Base-by-base conservation (phyloP, 1,284 basidiomycete genomes). In the Peniophora sp. region DNA sequence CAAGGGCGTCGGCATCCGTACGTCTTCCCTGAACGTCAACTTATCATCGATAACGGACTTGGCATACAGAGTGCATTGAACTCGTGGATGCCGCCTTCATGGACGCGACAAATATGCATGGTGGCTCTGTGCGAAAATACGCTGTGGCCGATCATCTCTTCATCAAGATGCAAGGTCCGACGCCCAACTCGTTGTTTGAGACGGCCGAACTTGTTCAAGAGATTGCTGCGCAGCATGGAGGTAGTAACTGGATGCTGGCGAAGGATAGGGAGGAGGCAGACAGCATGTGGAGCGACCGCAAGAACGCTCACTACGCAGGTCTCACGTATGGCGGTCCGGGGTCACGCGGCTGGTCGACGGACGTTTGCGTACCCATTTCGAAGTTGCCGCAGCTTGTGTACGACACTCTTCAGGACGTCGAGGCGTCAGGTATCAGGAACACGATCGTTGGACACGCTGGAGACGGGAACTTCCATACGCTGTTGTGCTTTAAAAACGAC, bases 321-420 rank as follows among this genome's bases (percentile, higher is more conserved):
- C 60, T 92, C 59, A 82, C 84, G 48, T 64, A 51, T 87, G 35
- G 66, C 79, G n/a, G 55, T 15, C 79, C 82, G 6, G 83, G 81
- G 3, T 67, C 73, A 1, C 77, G 71, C 51, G 85, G 81, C 1
- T 92, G 88, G 85, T 75, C 81, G 17, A 95, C 92, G 15, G 92
- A 95, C 67, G 88, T 92, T 42, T 92, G 88, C 57, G 91, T 94
- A 0, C 92, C 92, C 0, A 81, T 93, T 10, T 90, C 87, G 0
- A 80, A 76, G 42, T 73, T 95, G 10, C 89, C 92, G 0, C 71
- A 81, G 42, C 71, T 94, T 5, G 84, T 94, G 9, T 74, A 79
- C 47, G 81, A 87, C 60, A 91, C 88, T 9, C 83, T 88, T 64
- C 70, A 82, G 58, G 91, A 94, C 62, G 68, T 93, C 32, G 69